Evolutionary conservation across 192 early-diverging fungal species (phyloP), one percentile per base, ranked within the genome.

Genomic region (Backusella morwellensis): DNA sequence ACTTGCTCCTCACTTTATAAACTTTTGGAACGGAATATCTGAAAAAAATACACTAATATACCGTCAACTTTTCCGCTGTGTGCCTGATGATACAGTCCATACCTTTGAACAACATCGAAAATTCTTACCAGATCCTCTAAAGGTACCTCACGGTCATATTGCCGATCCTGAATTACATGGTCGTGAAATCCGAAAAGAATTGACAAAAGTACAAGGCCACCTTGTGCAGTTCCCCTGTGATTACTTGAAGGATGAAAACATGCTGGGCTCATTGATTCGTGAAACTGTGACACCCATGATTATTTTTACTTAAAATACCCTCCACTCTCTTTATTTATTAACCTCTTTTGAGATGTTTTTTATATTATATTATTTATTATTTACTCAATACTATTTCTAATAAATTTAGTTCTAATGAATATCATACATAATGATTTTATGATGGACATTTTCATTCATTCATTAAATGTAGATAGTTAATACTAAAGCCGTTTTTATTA

Each of bases 1-100:
- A n/a, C 75, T 95, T 0, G 86, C 87, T 6, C 87, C 90, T 73
- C 83, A 80, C 21, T 88, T 86, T 63, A 34, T 83, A 52, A 66
- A 88, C 1, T 77, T 88, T 71, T 93, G 90, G 93, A 77, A 70
- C 42, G 72, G 68, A 4, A 91, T 86, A 0, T 91, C 94, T 4
- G 70, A 77, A 38, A 82, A 44, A 2, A 97, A 97, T 74, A 92
- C 91, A 14, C 56, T 72, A 35, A 83, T 88, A 3, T 94, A 91
- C 78, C 82, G 94, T 15, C 85, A 91, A 3, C 88, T 96, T 11
- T 97, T 96, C 81, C 84, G 86, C 9, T 94, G 93, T 80, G 90
- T 97, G 9, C 95, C 95, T 12, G 94, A 96, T 77, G 90, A 96
- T 63, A 92, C 93, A 0, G 32, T 85, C 38, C 79, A 79, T 68